phyloP scores from a whole-genome alignment of 2,329 filamentous ascomycete species.

The Rugonectria rugulosa region DNA sequence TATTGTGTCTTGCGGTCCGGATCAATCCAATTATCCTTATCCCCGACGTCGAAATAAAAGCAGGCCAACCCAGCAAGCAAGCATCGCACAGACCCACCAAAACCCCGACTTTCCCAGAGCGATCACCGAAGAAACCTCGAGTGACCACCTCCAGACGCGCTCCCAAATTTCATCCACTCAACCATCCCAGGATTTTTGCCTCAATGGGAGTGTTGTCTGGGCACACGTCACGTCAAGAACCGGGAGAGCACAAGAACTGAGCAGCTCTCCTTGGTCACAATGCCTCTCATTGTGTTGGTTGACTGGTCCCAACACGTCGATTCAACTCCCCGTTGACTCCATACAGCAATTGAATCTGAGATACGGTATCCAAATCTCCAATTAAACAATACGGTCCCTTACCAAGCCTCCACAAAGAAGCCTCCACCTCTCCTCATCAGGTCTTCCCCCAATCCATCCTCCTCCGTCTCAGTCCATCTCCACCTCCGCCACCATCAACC shows the following conservation, averaged over 20 bases:
- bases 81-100: slow-evolving; percentile 27
- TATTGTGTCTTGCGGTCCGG: too few species aligned
- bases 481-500: slow-evolving; percentile 16
- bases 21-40: too few species aligned
- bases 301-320: too few species aligned
- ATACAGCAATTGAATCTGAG: neutral
- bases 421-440: slow-evolving; percentile 22
- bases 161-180: slow-evolving; percentile 8
- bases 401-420: slow-evolving; percentile 4
- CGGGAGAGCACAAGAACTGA: neutral
- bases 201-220: neutral
- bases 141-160: neutral
- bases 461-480: slow-evolving; percentile 11
- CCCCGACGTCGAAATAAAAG: slow-evolving; percentile 14
- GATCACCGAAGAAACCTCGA: slow-evolving; percentile 16
- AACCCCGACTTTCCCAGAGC: slow-evolving; percentile 19
- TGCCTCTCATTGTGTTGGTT: slow-evolving; percentile 5
- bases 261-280: too few species aligned
- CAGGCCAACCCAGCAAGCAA: slow-evolving; percentile 11
- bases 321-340: slow-evolving; percentile 4
- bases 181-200: neutral
- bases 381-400: slow-evolving; percentile 19
- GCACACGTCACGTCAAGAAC: neutral
- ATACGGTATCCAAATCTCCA: slow-evolving; percentile 8
- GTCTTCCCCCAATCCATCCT: slow-evolving; percentile 24